Evolutionary conservation across 352 stramenopile species (phyloP), one percentile per base, ranked within the genome.

Genomic region (Pythium angustatum): DNA sequence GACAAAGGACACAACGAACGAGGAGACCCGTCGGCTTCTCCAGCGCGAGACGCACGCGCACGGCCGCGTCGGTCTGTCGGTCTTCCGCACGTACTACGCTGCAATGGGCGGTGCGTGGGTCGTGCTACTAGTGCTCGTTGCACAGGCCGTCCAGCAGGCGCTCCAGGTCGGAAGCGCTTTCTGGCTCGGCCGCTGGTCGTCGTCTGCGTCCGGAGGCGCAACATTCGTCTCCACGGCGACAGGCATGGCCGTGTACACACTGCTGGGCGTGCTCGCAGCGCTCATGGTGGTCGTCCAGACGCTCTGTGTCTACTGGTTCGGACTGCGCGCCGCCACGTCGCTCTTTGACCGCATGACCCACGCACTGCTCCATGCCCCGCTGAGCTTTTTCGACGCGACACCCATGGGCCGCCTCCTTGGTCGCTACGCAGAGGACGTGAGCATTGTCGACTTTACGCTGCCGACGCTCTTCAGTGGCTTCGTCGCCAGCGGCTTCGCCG

Each of bases 381-480:
- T 98, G 64, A 62, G 79, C 30, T 98, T 98, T 71, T 98, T 98
- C 68, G 93, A 98, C 73, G 90, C 85, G 8, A 97, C 92, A 55
- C 90, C 88, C 0, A 53, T 91, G 19, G 91, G 89, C 4, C 81
- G 92, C 54, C 93, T 97, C 41, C 75, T 98, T 19, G 97, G 93
- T 38, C 76, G 93, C n/a, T 98, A 96, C 79, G 77, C 76, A 26
- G 90, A 86, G 12, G 93, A 98, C 72, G 93, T 98, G 67, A 88
- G 94, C 55, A 93, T 87, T 34, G 73, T 98, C 45, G 94, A 98
- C 81, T 74, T 96, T 3, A 81, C 94, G 19, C 57, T 92, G n/a
- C 79, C 84, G 51, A 73, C 8, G 15, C 70, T 73, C 52, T 76
- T 68, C 28, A 67, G 66, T 31, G 81, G n/a, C n/a, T n/a, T 30